Evolutionary conservation across 2,329 filamentous ascomycete species (phyloP).

Genomic region (Apiospora sp.): DNA sequence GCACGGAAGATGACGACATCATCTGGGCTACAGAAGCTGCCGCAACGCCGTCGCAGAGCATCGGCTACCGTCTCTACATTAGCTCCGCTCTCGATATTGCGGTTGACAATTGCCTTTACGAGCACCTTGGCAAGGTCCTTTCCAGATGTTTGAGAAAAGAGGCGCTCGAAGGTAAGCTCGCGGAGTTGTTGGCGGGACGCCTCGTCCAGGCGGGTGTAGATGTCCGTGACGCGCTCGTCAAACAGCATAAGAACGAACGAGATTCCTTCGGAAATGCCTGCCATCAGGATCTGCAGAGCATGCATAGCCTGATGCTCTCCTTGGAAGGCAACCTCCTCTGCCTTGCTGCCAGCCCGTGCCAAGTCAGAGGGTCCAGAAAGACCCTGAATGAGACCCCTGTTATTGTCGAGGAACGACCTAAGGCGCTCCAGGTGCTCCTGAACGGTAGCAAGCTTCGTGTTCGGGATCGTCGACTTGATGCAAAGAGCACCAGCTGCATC

Average conservation of each 20-base stretch:
- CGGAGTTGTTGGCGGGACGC: conserved; percentile 72
- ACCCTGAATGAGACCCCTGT: conserved; percentile 91
- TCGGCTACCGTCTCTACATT: conserved; percentile 98
- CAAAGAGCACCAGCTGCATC: conserved; percentile 65
- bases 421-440: conserved; percentile 84
- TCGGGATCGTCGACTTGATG: conserved; percentile 72
- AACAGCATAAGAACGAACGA: conserved; percentile 96
- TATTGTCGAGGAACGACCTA: conserved; percentile 83
- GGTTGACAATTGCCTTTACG: conserved; percentile 97
- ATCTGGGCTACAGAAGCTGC: conserved; percentile 96
- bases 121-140: conserved; percentile 92
- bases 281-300: conserved; percentile 83
- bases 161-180: conserved; percentile 83
- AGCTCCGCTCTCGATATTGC: conserved; percentile 94
- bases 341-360: conserved; percentile 78
- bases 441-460: conserved; percentile 74
- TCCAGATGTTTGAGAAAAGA: conserved; percentile 82
- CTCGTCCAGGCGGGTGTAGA: conserved; percentile 79
- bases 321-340: conserved; percentile 91
- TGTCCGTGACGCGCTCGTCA: conserved; percentile 90
- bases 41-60: conserved; percentile 88
- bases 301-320: conserved; percentile 94
- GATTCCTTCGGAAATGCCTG: conserved; percentile 93
- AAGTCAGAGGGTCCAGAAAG: conserved; percentile 89
- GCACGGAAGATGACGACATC: conserved; percentile 99